Conservation (phyloP, 2,329 filamentous ascomycete genomes). For the Xenosphaeropsis pyriputrescens region DNA sequence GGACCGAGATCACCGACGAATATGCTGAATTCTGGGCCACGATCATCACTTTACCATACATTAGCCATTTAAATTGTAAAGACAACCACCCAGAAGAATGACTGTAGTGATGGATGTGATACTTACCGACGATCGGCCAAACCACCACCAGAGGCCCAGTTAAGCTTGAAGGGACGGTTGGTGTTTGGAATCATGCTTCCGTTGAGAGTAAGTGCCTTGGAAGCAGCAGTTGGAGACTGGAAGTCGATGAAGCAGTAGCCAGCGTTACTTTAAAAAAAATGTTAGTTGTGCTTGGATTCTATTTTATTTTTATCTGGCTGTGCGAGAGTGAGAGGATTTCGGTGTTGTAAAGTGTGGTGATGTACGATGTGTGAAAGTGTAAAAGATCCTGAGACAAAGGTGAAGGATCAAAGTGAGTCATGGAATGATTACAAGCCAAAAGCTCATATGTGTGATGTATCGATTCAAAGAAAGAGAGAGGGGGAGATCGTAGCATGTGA, state of each 20-base stretch:
- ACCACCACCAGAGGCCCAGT: conserved; percentile 96
- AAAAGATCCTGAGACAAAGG: too few species aligned
- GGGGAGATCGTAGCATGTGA: conserved; percentile 3
- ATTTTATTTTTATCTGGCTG: too few species aligned
- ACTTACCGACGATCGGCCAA: conserved; percentile 79
- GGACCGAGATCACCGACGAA: conserved; percentile 96
- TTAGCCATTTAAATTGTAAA: too few species aligned
- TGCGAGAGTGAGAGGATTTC: too few species aligned
- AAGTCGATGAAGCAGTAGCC: conserved; percentile 99
- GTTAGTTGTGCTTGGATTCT: conserved; percentile 1
- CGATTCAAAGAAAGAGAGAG: not conserved
- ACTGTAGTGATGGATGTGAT: conserved; percentile 14
- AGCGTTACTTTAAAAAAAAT: conserved; percentile 51
- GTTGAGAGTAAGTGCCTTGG: conserved; percentile 82
- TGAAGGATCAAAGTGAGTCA: too few species aligned
- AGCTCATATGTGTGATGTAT: too few species aligned
- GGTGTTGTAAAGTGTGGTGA: too few species aligned
- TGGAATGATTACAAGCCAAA: too few species aligned
- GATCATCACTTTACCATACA: conserved; percentile 56
- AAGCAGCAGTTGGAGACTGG: conserved; percentile 63
- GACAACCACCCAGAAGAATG: conserved; percentile 7
- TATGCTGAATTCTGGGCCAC: conserved; percentile 90
- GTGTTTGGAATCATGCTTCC: conserved; percentile 87
- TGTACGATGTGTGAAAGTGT: too few species aligned
- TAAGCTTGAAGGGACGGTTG: conserved; percentile 90